Percentiles rank a stretch among this genome's conserved stretches.
Conservation (phyloP, 768 basidiomycete genomes). For the Pleurotus ostreatus region DNA sequence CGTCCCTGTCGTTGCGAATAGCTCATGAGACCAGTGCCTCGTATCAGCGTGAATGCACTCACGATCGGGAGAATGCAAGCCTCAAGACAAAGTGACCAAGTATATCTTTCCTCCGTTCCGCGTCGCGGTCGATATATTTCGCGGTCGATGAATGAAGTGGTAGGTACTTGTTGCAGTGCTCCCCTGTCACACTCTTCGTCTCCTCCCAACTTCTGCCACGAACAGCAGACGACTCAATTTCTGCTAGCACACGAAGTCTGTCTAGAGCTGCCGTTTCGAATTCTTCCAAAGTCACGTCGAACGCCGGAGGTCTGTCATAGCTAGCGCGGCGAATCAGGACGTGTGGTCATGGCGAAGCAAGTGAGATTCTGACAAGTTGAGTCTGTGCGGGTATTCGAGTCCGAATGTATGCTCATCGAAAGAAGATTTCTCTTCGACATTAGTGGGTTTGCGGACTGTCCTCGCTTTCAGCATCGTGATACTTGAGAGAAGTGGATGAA, state of each 20-base stretch:
- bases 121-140: slow-evolving; percentile 40
- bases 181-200: slow-evolving; percentile 54
- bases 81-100: slow-evolving; percentile 92
- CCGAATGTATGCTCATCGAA: slow-evolving; percentile 12
- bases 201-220: slow-evolving; percentile 84
- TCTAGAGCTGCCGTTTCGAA: slow-evolving; percentile 92
- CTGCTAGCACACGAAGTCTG: slow-evolving; percentile 80
- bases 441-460: background rate
- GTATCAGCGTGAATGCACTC: slow-evolving; percentile 29
- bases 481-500: background rate
- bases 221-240: slow-evolving; percentile 86
- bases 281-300: slow-evolving; percentile 91
- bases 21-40: no score
- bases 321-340: slow-evolving; percentile 32
- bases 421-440: background rate
- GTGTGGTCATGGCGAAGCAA: background rate
- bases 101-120: slow-evolving; percentile 77
- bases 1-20: slow-evolving; percentile 55
- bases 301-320: slow-evolving; percentile 81
- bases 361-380: slow-evolving; percentile 68
- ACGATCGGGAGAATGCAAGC: slow-evolving; percentile 96
- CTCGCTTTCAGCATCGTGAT: slow-evolving; percentile 2
- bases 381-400: slow-evolving; percentile 55
- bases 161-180: slow-evolving; percentile 73
- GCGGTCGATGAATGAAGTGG: slow-evolving; percentile 61